Base-by-base conservation (phyloP, 208 protist genomes). In the Crithidia expoeki region DNA sequence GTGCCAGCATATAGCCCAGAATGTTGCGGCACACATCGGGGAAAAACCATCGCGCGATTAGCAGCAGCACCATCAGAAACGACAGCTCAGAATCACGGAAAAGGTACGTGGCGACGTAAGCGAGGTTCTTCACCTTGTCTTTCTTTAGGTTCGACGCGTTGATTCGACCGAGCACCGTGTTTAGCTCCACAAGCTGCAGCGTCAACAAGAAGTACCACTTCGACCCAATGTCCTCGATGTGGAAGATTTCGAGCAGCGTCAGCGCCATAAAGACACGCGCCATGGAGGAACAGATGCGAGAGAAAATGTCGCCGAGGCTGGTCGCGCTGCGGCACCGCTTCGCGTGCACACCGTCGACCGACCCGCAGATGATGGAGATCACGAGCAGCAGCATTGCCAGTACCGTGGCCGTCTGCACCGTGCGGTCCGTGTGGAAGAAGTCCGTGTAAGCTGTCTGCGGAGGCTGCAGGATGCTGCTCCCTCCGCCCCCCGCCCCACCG, bases 261-360 rank as follows among this genome's bases (percentile, higher is more conserved):
- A 96, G 74, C 17, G 89, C 86, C 68, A 93, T 87, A 69, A 96
- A 94, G 59, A 96, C 76, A 59, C 85, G 86, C 16, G 81, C 76
- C 72, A 94, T 78, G 70, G 81, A 92, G 38, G 77, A 81, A 64
- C 89, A 96, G 19, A 87, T 79, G 68, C 86, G 84, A 7, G 86
- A 83, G 77, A 96, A 96, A 68, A 96, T 92, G 72, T 96, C 89
- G 38, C 92, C 92, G n/a, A 96, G 81, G 58, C 85, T 85, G 25
- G 89, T 93, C 32, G 83, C 84, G 42, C 80, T 91, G 38, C 89
- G 87, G 51, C 77, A 90, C 2, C 85, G 85, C 68, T 82, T 85
- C 33, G 92, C 92, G 49, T 96, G 92, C 46, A 94, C 86, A 51
- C 92, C 92, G 60, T 96, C 92, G 5, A 96, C 49, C 2, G 87